A percentile compares a stretch with the other conserved stretches of the same genome.
Evolutionary conservation across 805 yeast species (phyloP).

Genomic region (Yamadazyma tumulicola): DNA sequence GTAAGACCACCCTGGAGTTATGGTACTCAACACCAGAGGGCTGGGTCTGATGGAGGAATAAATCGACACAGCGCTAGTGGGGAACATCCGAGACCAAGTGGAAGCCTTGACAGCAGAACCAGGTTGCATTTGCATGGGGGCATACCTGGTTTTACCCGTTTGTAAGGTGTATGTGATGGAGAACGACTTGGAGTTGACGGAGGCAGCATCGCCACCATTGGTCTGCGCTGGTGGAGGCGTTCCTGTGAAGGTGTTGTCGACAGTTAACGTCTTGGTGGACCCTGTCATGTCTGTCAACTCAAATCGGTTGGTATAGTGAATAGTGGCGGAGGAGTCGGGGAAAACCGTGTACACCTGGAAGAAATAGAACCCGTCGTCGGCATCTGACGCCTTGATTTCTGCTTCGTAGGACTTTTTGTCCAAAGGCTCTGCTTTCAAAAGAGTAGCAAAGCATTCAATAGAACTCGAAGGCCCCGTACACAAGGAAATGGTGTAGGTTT

Average conservation of each 20-base stretch:
- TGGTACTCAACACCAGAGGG: constrained; percentile 56
- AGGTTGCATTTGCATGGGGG: constrained; percentile 94
- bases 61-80: constrained; percentile 56
- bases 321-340: constrained; percentile 40
- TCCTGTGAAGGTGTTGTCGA: constrained; percentile 34
- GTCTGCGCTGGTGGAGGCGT: constrained; percentile 34
- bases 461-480: constrained; percentile 64
- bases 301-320: constrained; percentile 69
- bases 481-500: constrained; percentile 48
- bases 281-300: constrained; percentile 72
- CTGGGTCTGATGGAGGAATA: constrained; percentile 45
- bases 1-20: constrained; percentile 84
- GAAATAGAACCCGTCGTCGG: constrained; percentile 65
- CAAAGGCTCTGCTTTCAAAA: constrained; percentile 9
- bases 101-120: constrained; percentile 61
- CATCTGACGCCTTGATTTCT: constrained; percentile 38
- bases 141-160: constrained; percentile 74
- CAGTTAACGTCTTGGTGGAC: constrained; percentile 42
- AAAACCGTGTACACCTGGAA: constrained; percentile 62
- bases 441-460: constrained; percentile 39
- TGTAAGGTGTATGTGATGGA: constrained; percentile 71
- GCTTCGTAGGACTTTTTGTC: constrained; percentile 36
- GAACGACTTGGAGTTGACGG: constrained; percentile 46
- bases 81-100: constrained; percentile 61
- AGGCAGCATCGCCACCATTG: constrained; percentile 17